Evolutionary conservation across 768 basidiomycete genomes (phyloP), one percentile per base, ranked within the genome.

Genomic region (Kwoniella europaea): DNA sequence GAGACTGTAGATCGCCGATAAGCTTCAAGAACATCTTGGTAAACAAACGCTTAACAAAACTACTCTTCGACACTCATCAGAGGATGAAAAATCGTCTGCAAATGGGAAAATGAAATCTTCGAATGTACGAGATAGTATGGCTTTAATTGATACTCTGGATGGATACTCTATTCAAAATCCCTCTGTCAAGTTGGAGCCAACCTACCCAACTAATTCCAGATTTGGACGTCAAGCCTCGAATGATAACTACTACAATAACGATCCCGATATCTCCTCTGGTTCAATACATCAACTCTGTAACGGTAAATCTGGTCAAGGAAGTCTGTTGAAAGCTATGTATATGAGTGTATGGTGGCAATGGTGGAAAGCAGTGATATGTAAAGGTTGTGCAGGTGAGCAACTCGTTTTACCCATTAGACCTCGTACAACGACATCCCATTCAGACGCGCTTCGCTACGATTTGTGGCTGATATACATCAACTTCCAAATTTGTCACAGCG

Each of bases 321-420:
- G 67, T 44, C 42, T 76, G 53, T n/a, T 68, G 50, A 64, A 24
- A 54, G 75, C 75, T 16, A 67, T 76, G 54, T 71, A 72, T 44
- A 42, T n/a, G n/a, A 74, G 71, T 5, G 57, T 72, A 13, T 43
- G 65, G 55, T 50, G 24, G 43, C 35, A 46, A 35, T 69, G 70
- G 65, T 69, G 65, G 69, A 53, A 64, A 35, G 68, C 68, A 4
- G 69, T 68, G n/a, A 27, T 71, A 22, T 65, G 70, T 16, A 61
- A 69, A n/a, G 66, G 54, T 3, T 63, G 22, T 46, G 64, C 63
- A 24, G 71, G 76, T 73, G 60, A 65, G 73, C 67, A n/a, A n/a
- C n/a, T n/a, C n/a, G n/a, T n/a, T n/a, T n/a, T n/a, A n/a, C n/a
- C n/a, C n/a, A n/a, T n/a, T n/a, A n/a, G n/a, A n/a, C n/a, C n/a